These are phyloP conservation scores for Apiotrichum montevideense DNA, from an alignment of 1,284 basidiomycete species.

Conservation along the genomic window DNA sequence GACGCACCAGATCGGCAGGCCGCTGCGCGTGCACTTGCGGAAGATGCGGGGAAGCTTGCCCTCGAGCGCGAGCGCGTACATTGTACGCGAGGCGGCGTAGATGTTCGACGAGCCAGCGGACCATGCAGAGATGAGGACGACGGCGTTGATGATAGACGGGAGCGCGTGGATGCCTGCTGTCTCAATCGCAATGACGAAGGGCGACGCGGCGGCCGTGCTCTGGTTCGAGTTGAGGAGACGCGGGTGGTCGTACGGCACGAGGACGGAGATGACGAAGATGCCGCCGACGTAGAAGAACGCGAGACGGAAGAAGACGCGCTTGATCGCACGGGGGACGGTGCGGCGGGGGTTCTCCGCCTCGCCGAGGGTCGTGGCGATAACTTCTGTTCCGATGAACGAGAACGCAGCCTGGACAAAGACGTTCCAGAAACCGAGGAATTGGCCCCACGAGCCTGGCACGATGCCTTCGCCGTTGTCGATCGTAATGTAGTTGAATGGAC, in stretches of 20 bases:
- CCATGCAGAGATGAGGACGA: conserved; percentile 52
- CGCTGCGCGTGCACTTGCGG: conserved; percentile 57
- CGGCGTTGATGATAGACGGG: conserved; percentile 62
- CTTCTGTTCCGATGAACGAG: conserved; percentile 28
- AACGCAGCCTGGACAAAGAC: conserved; percentile 9
- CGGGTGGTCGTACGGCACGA: conserved; percentile 62
- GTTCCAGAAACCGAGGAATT: conserved; percentile 25
- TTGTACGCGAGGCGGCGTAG: conserved; percentile 53
- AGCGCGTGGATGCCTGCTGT: conserved; percentile 55
- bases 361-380: conserved; percentile 46
- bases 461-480: conserved; percentile 12
- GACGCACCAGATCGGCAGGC: conserved; percentile 67
- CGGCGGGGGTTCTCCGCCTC: conserved; percentile 58
- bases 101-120: conserved; percentile 55
- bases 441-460: conserved; percentile 48
- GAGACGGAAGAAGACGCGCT: conserved; percentile 68
- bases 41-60: conserved; percentile 54
- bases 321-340: conserved; percentile 69
- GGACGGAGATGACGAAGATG: conserved; percentile 61
- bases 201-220: conserved; percentile 61
- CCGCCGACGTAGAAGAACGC: conserved; percentile 59
- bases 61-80: conserved; percentile 51
- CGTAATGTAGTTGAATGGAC: conserved; percentile 34
- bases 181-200: conserved; percentile 66
- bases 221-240: conserved; percentile 52